These are phyloP conservation scores for Paxillus ammoniavirescens DNA, from an alignment of 768 basidiomycete species.

Conservation along the genomic window DNA sequence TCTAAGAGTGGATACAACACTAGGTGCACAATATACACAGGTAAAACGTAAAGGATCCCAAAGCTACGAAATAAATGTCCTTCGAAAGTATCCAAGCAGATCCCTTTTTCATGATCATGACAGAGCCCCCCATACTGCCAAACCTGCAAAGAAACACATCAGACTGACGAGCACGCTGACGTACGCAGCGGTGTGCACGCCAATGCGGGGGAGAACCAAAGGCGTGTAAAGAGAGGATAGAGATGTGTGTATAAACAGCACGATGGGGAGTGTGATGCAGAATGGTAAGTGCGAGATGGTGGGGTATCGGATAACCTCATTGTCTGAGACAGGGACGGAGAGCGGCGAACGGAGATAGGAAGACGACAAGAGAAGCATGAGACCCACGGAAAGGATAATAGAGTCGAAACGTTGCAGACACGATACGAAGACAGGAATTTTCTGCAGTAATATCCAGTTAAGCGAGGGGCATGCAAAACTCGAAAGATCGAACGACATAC, in stretches of 20 bases:
- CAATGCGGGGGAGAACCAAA: slow-evolving; percentile 64
- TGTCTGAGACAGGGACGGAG: slow-evolving; percentile 27
- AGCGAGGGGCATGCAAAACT: neutral
- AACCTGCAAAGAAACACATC: slow-evolving; percentile 67
- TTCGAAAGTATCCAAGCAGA: too few relatives aligned
- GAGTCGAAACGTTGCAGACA: slow-evolving; percentile 76
- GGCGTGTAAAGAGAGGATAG: slow-evolving; percentile 68
- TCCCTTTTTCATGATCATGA: slow-evolving; percentile 27
- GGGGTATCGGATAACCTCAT: slow-evolving; percentile 13
- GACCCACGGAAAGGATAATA: slow-evolving; percentile 66
- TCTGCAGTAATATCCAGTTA: slow-evolving; percentile 36
- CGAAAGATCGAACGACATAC: slow-evolving; percentile 42
- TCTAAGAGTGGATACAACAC: too few relatives aligned
- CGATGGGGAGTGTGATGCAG: slow-evolving; percentile 40
- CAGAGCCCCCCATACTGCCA: slow-evolving; percentile 71
- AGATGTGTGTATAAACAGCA: slow-evolving; percentile 48
- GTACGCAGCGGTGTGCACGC: slow-evolving; percentile 77
- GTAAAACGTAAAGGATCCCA: neutral
- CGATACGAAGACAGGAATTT: slow-evolving; percentile 76
- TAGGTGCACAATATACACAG: too few relatives aligned
- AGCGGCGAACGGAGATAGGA: slow-evolving; percentile 59
- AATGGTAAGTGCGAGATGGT: slow-evolving; percentile 35
- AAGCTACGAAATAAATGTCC: neutral
- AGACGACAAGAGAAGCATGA: slow-evolving; percentile 50
- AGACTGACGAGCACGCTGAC: slow-evolving; percentile 63